A percentile compares a stretch with the other conserved stretches of the same genome.
phyloP scores from a whole-genome alignment of 2,329 filamentous ascomycete genomes.

The Neonectria neomacrospora region DNA sequence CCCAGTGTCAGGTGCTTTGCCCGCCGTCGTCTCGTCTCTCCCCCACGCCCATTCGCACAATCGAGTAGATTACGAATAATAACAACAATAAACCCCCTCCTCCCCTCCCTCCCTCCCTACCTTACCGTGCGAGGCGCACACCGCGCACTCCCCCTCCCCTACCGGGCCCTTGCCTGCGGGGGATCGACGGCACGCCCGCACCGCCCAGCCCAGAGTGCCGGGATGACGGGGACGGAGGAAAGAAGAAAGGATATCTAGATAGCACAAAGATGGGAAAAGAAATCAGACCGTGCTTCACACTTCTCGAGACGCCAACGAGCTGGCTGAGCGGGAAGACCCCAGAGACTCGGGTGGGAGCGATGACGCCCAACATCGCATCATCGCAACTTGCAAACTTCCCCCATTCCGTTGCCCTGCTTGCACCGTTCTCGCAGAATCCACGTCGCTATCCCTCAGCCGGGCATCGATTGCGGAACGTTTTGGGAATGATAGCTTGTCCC shows the following conservation, averaged over 20 bases:
- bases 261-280: background rate
- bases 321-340: background rate
- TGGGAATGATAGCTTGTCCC: background rate
- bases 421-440: background rate
- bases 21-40: background rate
- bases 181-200: conserved; percentile 14
- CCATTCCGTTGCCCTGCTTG: background rate
- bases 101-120: background rate
- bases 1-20: no score
- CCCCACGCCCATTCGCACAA: conserved; percentile 9
- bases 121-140: background rate
- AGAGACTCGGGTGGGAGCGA: background rate
- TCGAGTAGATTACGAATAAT: conserved; percentile 18
- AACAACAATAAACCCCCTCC: background rate
- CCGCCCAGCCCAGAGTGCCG: conserved; percentile 15
- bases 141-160: conserved; percentile 2
- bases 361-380: background rate
- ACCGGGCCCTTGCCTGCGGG: conserved; percentile 15
- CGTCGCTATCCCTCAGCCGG: no score
- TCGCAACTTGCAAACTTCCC: background rate
- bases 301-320: background rate
- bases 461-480: background rate
- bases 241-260: background rate
- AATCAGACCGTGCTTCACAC: background rate
- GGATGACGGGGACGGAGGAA: background rate